A percentile compares a stretch with the other conserved stretches of the same genome.
Evolutionary conservation across 1,139 yeast species (phyloP).

Genomic region (Hansenula lynferdii): DNA sequence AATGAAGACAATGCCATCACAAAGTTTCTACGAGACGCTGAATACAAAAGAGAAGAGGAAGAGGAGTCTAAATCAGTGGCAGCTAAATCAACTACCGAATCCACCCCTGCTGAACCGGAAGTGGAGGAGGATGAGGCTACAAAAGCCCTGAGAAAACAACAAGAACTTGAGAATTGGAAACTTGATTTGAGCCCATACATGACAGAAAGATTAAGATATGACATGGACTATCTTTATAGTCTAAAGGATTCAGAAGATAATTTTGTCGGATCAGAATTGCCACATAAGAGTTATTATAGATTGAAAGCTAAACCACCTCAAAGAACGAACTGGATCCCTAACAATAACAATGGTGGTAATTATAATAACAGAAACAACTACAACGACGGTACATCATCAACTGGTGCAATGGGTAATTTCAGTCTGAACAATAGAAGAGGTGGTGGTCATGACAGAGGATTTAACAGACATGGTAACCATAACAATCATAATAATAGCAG

Average conservation of each 20-base stretch:
- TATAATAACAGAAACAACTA: slow-evolving; percentile 10
- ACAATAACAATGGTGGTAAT: slow-evolving; percentile 7
- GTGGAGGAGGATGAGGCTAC: background rate
- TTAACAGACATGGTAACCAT: slow-evolving; percentile 5
- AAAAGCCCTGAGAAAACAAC: background rate
- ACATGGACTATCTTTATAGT: background rate
- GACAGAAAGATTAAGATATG: slow-evolving; percentile 17
- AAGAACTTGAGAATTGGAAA: background rate
- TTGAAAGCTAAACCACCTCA: slow-evolving; percentile 11
- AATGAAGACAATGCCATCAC: slow-evolving; percentile 21
- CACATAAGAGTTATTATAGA: slow-evolving; percentile 19
- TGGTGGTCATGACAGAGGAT: slow-evolving; percentile 4
- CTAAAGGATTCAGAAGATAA: slow-evolving; percentile 1
- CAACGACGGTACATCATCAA: slow-evolving; percentile 9
- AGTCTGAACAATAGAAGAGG: slow-evolving; percentile 10
- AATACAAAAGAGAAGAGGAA: slow-evolving; percentile 17
- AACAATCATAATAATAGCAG: slow-evolving; percentile 15
- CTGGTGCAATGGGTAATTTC: slow-evolving; percentile 25
- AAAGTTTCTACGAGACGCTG: slow-evolving; percentile 21
- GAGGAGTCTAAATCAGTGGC: slow-evolving; percentile 12
- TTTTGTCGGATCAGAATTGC: slow-evolving; percentile 14
- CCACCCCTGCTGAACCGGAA: background rate
- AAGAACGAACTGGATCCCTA: slow-evolving; percentile 7
- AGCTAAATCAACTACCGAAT: background rate
- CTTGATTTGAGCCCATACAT: slow-evolving; percentile 5